Base-by-base conservation (phyloP, 2,329 filamentous ascomycete species). In the Fusarium dimerum region DNA sequence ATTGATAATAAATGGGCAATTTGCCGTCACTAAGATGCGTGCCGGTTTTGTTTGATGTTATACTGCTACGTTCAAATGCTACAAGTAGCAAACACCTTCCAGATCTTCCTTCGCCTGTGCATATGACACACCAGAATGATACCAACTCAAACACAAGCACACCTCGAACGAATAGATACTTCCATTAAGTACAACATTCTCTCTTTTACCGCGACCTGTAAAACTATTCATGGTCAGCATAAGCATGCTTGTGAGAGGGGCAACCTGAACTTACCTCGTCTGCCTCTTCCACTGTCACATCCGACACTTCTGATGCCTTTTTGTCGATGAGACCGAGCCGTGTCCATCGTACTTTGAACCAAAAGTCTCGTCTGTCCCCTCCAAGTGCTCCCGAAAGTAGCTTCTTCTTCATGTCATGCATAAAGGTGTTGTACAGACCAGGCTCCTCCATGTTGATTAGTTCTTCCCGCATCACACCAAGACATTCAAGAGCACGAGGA, bases 291-390 rank as follows among this genome's bases (percentile, higher is more conserved):
- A 84, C 80, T 0, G 80, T 83, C 5, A 92, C 83, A 30, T 83
- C 76, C 1, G 88, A 92, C 16, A 78, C 74, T 41, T 88, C 84
- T 3, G 80, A 82, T 63, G 84, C 76, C 44, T 73, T 78, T 47
- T 78, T 76, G 57, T 89, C 85, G 62, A 97, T 86, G 66, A 96
- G 74, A 0, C 92, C 90, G 50, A 96, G 73, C 60, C 78, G 83
- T 40, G 79, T 82, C 52, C 77, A 82, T 61, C 87, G 80, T 20
- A 96, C 74, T 60, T 82, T 77, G 75, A 84, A 89, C 92, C 92
- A 97, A 74, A 97, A 85, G 65, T 95, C 90, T 57, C 81, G 81
- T 48, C 91, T 78, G 63, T 95, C 88, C 0, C 90, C 92, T 38
- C 86, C 85, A 3, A 97, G 72, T 60, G 88, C 81, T 1, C 85